Evolutionary conservation across 805 yeast species (phyloP).

Genomic region (Candida xiaguanensis): DNA sequence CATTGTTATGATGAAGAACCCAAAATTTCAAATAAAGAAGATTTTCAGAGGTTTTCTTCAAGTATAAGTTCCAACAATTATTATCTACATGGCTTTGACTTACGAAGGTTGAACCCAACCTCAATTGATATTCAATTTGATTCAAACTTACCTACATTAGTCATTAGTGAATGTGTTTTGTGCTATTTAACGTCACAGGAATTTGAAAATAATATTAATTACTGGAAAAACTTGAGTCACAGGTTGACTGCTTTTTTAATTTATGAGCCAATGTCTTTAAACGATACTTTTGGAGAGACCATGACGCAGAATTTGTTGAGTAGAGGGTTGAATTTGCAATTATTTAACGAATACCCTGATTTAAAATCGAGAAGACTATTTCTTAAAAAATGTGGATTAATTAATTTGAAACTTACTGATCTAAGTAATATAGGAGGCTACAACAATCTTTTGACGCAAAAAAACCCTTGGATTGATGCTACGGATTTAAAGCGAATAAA

Average conservation of each 20-base stretch:
- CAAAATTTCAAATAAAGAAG: conserved; percentile 14
- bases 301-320: conserved; percentile 59
- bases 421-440: conserved; percentile 42
- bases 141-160: conserved; percentile 48
- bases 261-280: conserved; percentile 69
- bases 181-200: conserved; percentile 60
- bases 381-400: conserved; percentile 21
- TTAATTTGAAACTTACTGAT: conserved; percentile 40
- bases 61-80: conserved; percentile 41
- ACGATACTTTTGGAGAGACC: conserved; percentile 61
- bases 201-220: conserved; percentile 41
- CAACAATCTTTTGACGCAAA: conserved; percentile 20
- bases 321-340: conserved; percentile 62
- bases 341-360: conserved; percentile 51
- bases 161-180: conserved; percentile 72
- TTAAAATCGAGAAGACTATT: conserved; percentile 23
- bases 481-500: conserved; percentile 44
- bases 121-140: conserved; percentile 20
- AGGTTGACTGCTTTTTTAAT: conserved; percentile 34
- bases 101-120: conserved; percentile 32
- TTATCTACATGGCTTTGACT: conserved; percentile 53
- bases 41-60: conserved; percentile 21
- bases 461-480: conserved; percentile 38
- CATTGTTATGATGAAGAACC: not conserved
- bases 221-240: conserved; percentile 30